Conservation (phyloP, 495 filamentous ascomycete genomes). For the Neurospora pannonica region DNA sequence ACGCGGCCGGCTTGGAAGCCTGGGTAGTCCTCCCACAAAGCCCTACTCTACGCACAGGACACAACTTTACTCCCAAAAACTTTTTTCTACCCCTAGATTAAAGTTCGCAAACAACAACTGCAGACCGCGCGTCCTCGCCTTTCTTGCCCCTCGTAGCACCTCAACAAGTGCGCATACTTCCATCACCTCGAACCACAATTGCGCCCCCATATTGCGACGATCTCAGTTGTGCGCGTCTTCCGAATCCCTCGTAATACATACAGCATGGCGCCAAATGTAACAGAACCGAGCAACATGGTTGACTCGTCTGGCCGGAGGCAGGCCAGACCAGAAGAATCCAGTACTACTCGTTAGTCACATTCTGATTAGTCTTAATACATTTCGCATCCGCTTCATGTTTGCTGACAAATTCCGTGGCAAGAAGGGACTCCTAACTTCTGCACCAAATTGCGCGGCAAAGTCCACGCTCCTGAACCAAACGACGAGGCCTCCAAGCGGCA, state of each 20-base stretch:
- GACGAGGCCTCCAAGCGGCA: neutral
- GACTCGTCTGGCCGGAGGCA: neutral
- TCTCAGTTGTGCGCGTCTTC: neutral
- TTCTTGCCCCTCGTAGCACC: neutral
- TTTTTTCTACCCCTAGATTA: neutral
- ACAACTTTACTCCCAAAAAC: neutral
- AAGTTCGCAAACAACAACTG: neutral
- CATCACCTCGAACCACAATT: neutral
- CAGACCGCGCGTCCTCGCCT: neutral
- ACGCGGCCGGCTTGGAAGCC: neutral
- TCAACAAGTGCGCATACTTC: neutral
- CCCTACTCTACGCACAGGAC: neutral
- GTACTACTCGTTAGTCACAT: neutral
- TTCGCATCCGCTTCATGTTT: neutral
- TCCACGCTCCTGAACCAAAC: neutral
- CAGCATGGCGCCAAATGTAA: neutral
- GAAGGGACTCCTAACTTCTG: neutral
- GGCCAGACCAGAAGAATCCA: neutral
- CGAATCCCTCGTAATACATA: neutral
- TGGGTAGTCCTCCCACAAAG: neutral
- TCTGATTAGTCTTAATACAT: neutral
- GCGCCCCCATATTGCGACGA: no score
- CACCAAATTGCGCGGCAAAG: neutral
- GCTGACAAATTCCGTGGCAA: neutral
- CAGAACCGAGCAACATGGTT: neutral